Evolutionary conservation across 2,329 filamentous ascomycete species (phyloP), one percentile per base, ranked within the genome.

Genomic region (Botrytis medusae): DNA sequence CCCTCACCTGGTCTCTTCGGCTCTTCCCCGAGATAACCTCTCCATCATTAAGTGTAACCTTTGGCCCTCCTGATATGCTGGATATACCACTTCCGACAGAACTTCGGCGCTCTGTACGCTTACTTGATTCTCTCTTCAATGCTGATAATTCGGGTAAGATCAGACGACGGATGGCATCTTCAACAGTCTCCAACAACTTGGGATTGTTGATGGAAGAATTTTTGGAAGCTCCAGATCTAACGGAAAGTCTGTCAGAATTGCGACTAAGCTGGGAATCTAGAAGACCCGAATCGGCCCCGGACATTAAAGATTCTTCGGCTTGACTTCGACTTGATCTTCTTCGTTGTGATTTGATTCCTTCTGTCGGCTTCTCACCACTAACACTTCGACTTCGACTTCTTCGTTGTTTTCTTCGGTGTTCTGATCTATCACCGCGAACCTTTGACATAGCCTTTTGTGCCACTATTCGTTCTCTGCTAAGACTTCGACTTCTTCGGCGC

Each of bases 91-190:
- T 91, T 22, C 71, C 71, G 25, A 57, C 37, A 29, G 71, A 69
- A 18, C 42, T 69, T 34, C 71, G 54, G 20, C 71, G 71, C 29
- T 62, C 69, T 76, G 92, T 88, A 75, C 91, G 90, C 76, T 92
- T 91, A 81, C 93, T 95, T 81, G 95, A 93, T 80, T 97, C 94
- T 78, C 95, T 90, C 82, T 97, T 98, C 72, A 99, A 85, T 16
- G 94, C 93, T 78, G 94, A 95, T 62, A 99, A 86, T 82, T 99
- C 95, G 0, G 96, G 96, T 4, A 99, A 82, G 71, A 93, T 93
- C 74, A 93, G 83, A 72, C 91, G 86, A 78, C 90, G 89, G 79
- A 93, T 93, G 29, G 91, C 91, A 83, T 93, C 91, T 81, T 93
- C 91, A 0, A 93, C 91, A 2, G 91, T 91, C 75, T 91, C 89